Percentiles rank a stretch among this genome's conserved stretches.
Evolutionary conservation across 2,329 filamentous ascomycete genomes (phyloP).

Genomic region (Aspergillus tamarii): DNA sequence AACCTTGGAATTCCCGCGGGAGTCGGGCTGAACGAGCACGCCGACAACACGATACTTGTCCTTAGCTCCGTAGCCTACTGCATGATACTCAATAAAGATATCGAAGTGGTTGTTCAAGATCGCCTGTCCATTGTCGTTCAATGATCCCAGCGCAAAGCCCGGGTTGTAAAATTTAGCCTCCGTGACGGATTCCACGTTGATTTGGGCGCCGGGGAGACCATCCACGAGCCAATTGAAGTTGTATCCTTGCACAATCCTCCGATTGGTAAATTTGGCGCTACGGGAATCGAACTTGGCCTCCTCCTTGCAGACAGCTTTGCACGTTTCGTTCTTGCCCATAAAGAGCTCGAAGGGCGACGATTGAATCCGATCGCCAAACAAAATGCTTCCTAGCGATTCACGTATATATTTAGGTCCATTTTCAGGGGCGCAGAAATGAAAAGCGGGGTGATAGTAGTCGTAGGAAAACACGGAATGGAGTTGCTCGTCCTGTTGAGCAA

Average conservation of each 20-base stretch:
- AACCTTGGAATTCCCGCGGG: slow-evolving; percentile 60
- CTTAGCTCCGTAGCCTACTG: slow-evolving; percentile 59
- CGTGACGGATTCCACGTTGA: slow-evolving; percentile 75
- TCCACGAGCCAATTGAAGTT: slow-evolving; percentile 96
- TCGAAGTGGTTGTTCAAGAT: slow-evolving; percentile 94
- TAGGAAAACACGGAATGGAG: slow-evolving; percentile 92
- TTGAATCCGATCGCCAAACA: slow-evolving; percentile 96
- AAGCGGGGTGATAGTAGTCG: slow-evolving; percentile 89
- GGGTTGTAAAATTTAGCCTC: slow-evolving; percentile 84
- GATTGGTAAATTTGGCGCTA: slow-evolving; percentile 78
- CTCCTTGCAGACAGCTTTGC: slow-evolving; percentile 75
- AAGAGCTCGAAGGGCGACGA: slow-evolving; percentile 90
- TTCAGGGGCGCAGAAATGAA: slow-evolving; percentile 84
- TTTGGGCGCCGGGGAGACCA: slow-evolving; percentile 86
- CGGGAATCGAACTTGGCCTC: slow-evolving; percentile 66
- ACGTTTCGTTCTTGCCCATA: slow-evolving; percentile 86
- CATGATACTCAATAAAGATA: slow-evolving; percentile 89
- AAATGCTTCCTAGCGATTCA: slow-evolving; percentile 90
- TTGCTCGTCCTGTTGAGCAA: slow-evolving; percentile 74
- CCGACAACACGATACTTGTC: slow-evolving; percentile 86
- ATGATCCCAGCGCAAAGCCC: slow-evolving; percentile 77
- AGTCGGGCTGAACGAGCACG: slow-evolving; percentile 82
- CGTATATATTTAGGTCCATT: slow-evolving; percentile 77
- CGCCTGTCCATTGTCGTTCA: slow-evolving; percentile 58
- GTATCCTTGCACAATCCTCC: slow-evolving; percentile 80